Base-by-base conservation (phyloP, 257 asterid species). In the Fraxinus americana region DNA sequence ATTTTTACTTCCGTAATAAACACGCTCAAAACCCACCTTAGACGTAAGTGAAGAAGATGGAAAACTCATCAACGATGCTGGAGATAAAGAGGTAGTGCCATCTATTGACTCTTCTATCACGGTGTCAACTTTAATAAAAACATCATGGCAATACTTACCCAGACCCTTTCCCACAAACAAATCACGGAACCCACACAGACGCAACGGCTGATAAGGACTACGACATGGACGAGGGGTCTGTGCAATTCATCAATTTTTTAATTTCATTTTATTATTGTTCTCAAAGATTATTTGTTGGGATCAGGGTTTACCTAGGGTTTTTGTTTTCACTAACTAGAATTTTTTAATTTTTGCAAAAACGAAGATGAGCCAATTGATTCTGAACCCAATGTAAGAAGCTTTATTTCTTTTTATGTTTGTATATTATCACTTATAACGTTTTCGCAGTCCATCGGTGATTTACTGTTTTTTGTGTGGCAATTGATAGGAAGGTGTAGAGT, bases 81-180 rank as follows among this genome's bases (percentile, higher is more conserved):
- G 98, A 90, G 75, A 94, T 85, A 94, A 94, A 29, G 98, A 87
- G 83, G 87, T 88, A 73, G 97, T 98, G 70, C 98, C 98, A 82
- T 97, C 98, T 59, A 92, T 93, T 52, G 97, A 92, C 61, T 91
- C 91, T 27, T 89, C 93, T 0, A 92, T 27, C 0, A 91, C 86
- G 83, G 66, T 88, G 77, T 82, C 93, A 82, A 91, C 95, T 69
- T 88, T 92, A 77, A 89, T 83, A 39, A 94, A 75, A 14, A 94
- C 91, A 75, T 92, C 98, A 83, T 94, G 98, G 89, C 98, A 92
- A 82, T 91, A 94, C 77, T 92, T 94, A 78, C 98, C 98, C 59
- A 91, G 35, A 32, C 12, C 17, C 52, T 45, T 45, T 7, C 27
- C 39, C 4, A 45, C 59, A 14, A 16, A 3, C 19, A 48, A 2